Base-by-base conservation (phyloP, 352 stramenopile species). In the Globisporangium perplexum region DNA sequence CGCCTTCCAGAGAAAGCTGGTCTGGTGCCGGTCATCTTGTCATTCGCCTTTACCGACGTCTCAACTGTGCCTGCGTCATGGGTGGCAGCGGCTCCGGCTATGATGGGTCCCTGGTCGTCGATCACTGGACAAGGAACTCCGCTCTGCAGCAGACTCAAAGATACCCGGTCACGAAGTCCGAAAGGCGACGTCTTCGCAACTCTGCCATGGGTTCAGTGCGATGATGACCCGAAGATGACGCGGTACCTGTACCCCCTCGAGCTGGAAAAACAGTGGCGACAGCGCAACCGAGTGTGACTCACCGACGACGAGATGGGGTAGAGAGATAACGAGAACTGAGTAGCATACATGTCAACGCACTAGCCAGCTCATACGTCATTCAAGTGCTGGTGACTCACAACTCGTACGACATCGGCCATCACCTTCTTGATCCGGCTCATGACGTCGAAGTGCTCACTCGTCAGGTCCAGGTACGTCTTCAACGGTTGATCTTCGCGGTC, bases 1-100 rank as follows among this genome's bases (percentile, higher is more conserved):
- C 28, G 14, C 7, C 43, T 57, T 3, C 56, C 56, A 23, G 42
- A 30, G 22, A 38, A 26, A 4, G 30, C 53, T 1, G 48, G 48
- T 1, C 17, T 7, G 6, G 23, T 23, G 14, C 23, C 44, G 12
- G 3, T 7, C 7, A 31, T 31, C 28, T 15, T 30, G 4, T 4
- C 30, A 14, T 49, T 49, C 14, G 23, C 44, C 4, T 30, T 35
- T 14, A 49, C 44, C 7, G 23, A 31, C 14, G 18, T 49, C 44
- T 20, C 44, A 17, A 30, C 23, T 4, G 10, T 49, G 17, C 38
- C 38, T 12, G 41, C 10, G n/a, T 14, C 41, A 12, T 47, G 41
- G 41, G n/a, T 7, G 20, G 7, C 10, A n/a, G 26, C 20, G 17
- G 10, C n/a, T 17, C 7, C 41, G 41, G n/a, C n/a, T n/a, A 28